Conservation (phyloP, 192 early-diverging fungal genomes). For the Entophlyctis helioformis region DNA sequence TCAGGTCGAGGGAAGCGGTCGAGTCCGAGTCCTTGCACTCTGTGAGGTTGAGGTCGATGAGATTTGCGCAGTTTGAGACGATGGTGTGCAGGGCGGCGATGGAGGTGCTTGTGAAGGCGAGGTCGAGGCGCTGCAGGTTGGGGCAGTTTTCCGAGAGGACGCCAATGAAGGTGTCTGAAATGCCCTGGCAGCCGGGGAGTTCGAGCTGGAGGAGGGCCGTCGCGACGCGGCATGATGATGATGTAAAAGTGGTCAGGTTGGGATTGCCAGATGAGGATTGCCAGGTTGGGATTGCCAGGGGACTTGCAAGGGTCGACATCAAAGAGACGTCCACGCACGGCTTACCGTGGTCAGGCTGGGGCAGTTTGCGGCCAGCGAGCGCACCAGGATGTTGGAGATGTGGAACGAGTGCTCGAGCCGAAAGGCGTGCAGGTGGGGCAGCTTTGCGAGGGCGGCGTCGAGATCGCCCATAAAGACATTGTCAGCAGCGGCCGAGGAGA, state of each 20-base stretch:
- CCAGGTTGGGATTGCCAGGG: no score
- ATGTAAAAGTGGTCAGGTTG: no score
- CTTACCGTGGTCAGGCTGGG: constrained; percentile 21
- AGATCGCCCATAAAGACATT: constrained; percentile 44
- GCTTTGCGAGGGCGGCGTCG: constrained; percentile 22
- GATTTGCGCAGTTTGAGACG: constrained; percentile 15
- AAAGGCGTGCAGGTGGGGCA: constrained; percentile 22
- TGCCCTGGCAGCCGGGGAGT: constrained; percentile 37
- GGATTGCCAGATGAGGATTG: no score
- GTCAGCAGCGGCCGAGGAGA: constrained; percentile 33
- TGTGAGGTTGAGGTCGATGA: constrained; percentile 31
- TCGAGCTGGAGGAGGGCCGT: constrained; percentile 28
- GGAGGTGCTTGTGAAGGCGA: constrained; percentile 35
- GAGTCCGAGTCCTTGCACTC: constrained; percentile 25
- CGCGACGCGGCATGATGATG: no score
- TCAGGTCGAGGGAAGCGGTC: constrained; percentile 6
- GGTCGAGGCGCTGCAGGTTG: constrained; percentile 26
- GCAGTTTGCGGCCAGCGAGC: constrained; percentile 23
- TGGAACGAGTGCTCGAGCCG: constrained; percentile 39
- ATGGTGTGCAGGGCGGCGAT: constrained; percentile 25
- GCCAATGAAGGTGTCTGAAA: constrained; percentile 36
- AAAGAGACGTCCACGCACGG: no score
- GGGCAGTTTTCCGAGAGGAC: constrained; percentile 24
- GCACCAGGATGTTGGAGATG: constrained; percentile 34
- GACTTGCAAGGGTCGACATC: no score